These are phyloP conservation scores for Pachysolen tannophilus DNA, from an alignment of 805 yeast species.

Conservation along the genomic window DNA sequence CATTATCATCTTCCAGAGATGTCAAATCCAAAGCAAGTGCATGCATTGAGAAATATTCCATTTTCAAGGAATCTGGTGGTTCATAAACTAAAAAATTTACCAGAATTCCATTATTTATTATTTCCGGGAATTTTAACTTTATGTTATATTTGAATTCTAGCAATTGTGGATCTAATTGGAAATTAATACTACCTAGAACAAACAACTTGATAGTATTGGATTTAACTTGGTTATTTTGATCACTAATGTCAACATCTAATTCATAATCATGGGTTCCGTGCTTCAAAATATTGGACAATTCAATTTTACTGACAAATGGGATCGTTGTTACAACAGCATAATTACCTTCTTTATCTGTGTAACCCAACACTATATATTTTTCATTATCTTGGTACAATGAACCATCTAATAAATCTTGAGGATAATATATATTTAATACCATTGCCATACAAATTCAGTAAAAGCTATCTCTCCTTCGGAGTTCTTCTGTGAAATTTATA, in stretches of 20 bases:
- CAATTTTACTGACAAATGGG: conserved; percentile 10
- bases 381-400: neutral
- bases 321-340: conserved; percentile 19
- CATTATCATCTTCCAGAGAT: conserved; percentile 17
- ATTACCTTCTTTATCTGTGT: conserved; percentile 14
- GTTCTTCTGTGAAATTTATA: too few relatives aligned
- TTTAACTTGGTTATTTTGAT: conserved; percentile 9
- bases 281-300: neutral
- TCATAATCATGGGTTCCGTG: neutral
- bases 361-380: conserved; percentile 18
- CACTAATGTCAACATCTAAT: conserved; percentile 1
- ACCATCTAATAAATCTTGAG: too few relatives aligned
- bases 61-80: conserved; percentile 60
- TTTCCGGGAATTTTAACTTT: too few relatives aligned
- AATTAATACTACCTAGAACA: conserved; percentile 20
- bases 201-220: conserved; percentile 16
- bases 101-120: too few relatives aligned
- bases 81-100: conserved; percentile 41
- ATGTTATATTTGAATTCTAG: too few relatives aligned
- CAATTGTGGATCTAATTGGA: too few relatives aligned
- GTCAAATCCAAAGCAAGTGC: conserved; percentile 62
- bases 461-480: too few relatives aligned
- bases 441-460: too few relatives aligned
- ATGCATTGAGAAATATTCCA: conserved; percentile 71
- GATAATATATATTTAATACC: neutral